Conservation (phyloP, 495 filamentous ascomycete species). For the Penicillium roqueforti region DNA sequence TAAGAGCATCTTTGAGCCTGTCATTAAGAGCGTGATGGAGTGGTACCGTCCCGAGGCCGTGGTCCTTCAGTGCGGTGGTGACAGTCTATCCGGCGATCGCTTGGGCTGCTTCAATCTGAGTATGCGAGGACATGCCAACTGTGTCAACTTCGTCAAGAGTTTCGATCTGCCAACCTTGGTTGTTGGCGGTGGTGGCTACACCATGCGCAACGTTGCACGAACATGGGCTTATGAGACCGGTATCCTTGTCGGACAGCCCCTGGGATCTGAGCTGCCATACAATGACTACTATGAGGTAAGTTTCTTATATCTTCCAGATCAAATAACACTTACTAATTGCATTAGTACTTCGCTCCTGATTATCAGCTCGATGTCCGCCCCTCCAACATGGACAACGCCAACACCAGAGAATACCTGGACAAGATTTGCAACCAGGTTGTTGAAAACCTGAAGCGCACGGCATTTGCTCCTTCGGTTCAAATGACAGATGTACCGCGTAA, state of each 20-base stretch:
- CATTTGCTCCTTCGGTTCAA: slow-evolving; percentile 86
- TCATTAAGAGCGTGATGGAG: slow-evolving; percentile 90
- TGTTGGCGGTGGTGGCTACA: slow-evolving; percentile 93
- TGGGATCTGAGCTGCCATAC: slow-evolving; percentile 81
- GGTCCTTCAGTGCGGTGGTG: slow-evolving; percentile 94
- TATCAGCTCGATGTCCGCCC: slow-evolving; percentile 92
- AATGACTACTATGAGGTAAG: slow-evolving; percentile 97
- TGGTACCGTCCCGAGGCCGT: slow-evolving; percentile 93
- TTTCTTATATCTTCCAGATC: neutral
- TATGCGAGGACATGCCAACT: slow-evolving; percentile 97
- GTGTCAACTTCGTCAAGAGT: slow-evolving; percentile 89
- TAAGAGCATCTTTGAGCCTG: slow-evolving; percentile 92
- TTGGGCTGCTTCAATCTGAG: slow-evolving; percentile 97
- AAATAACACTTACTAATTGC: slow-evolving; percentile 18
- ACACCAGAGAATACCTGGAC: slow-evolving; percentile 87
- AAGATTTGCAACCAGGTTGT: slow-evolving; percentile 92
- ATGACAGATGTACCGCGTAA: slow-evolving; percentile 90
- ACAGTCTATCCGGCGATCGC: slow-evolving; percentile 90
- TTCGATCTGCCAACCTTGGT: slow-evolving; percentile 90
- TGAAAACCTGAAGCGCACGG: slow-evolving; percentile 86
- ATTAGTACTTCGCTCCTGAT: slow-evolving; percentile 91
- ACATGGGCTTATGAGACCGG: slow-evolving; percentile 98
- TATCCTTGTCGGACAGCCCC: slow-evolving; percentile 73
- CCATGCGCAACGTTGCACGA: slow-evolving; percentile 96
- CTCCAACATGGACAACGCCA: slow-evolving; percentile 99